These are phyloP conservation scores for Psilocybe tampanensis DNA, from an alignment of 768 basidiomycete species.

Conservation along the genomic window DNA sequence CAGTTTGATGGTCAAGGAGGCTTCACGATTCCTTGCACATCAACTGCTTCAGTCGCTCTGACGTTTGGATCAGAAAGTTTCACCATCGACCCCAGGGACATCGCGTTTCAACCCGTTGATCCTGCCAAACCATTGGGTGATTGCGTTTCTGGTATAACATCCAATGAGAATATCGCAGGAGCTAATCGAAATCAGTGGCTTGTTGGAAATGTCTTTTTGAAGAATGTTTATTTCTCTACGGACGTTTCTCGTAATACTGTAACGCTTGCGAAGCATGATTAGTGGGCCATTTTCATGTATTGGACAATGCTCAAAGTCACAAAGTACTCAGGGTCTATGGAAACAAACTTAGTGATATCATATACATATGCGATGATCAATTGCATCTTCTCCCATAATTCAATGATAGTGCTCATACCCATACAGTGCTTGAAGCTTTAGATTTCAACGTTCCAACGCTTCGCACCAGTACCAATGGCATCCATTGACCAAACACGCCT, in stretches of 20 bases:
- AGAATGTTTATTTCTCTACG: conserved; percentile 76
- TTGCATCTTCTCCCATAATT: no score
- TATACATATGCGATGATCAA: no score
- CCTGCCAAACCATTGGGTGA: conserved; percentile 55
- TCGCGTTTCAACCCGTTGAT: conserved; percentile 57
- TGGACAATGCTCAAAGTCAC: no score
- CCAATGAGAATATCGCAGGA: conserved; percentile 61
- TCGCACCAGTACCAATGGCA: no score
- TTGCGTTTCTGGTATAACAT: conserved; percentile 72
- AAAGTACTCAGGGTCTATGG: no score
- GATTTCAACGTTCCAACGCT: no score
- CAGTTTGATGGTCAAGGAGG: conserved; percentile 45
- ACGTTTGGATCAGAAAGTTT: conserved; percentile 49
- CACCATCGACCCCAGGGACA: conserved; percentile 65
- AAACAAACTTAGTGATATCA: no score
- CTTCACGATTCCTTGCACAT: conserved; percentile 55
- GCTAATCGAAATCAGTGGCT: conserved; percentile 13
- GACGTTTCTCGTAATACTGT: conserved; percentile 60
- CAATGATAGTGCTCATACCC: no score
- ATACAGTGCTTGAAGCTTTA: no score
- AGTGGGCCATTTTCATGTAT: no score
- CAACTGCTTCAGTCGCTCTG: conserved; percentile 44
- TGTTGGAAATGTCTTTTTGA: conserved; percentile 63
- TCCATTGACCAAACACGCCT: no score
- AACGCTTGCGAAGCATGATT: conserved; percentile 46